A percentile compares a stretch with the other conserved stretches of the same genome.
Conservation (phyloP, 768 basidiomycete genomes). For the Suillus brevipes region DNA sequence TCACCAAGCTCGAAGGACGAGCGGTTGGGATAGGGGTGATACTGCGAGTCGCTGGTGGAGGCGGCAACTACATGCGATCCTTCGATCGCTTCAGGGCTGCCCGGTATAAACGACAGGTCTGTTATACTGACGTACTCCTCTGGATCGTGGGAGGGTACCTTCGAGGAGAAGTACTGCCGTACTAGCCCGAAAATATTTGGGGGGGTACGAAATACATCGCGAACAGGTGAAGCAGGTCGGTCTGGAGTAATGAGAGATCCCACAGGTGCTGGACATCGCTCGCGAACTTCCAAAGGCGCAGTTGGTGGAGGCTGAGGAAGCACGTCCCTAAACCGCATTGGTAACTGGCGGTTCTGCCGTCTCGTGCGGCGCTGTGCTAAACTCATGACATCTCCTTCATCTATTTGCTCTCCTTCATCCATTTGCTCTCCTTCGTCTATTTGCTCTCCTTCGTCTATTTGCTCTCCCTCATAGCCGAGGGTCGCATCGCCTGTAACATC, state of each 20-base stretch:
- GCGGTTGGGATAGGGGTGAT: too few relatives aligned
- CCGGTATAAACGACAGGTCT: neutral
- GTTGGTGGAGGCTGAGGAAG: slow-evolving; percentile 6
- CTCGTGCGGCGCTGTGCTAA: neutral
- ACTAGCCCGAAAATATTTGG: neutral
- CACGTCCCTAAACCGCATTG: slow-evolving; percentile 4
- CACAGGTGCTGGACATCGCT: neutral
- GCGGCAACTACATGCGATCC: too few relatives aligned
- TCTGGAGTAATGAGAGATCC: neutral
- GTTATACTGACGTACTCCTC: neutral
- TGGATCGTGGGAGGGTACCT: neutral
- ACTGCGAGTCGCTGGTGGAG: too few relatives aligned
- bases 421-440: neutral
- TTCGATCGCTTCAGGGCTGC: neutral
- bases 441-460: too few relatives aligned
- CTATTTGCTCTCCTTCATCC: neutral
- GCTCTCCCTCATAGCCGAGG: too few relatives aligned
- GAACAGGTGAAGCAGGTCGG: neutral
- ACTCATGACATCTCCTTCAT: neutral
- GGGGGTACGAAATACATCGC: neutral
- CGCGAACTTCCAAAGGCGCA: neutral
- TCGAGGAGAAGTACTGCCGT: neutral
- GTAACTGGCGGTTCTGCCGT: slow-evolving; percentile 1
- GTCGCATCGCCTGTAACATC: too few relatives aligned
- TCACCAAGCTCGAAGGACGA: neutral